Evolutionary conservation across 805 yeast species (phyloP), one percentile per base, ranked within the genome.

Genomic region (Kazachstania kunashirensis): DNA sequence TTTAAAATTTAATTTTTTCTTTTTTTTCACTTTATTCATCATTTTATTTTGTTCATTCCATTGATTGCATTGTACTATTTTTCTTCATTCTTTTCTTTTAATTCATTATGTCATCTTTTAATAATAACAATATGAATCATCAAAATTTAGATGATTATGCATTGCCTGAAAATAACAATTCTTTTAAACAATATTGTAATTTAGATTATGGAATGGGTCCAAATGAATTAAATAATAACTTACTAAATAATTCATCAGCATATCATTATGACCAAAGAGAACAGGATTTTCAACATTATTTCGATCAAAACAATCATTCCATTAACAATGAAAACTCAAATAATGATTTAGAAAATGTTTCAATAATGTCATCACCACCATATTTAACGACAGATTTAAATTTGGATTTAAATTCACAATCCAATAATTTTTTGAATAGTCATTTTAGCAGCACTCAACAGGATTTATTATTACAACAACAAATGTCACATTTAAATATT

Each of bases 401-500:
- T n/a, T 8, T 31, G n/a, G 18, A 31, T 14, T 8, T 25, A 7
- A 25, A 12, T 12, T 20, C 23, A 6, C 6, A 20, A 7, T 14
- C 14, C n/a, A 5, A 24, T 24, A 18, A 33, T 13, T 25, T 16
- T 17, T 14, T n/a, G 9, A 17, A 33, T 19, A 23, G 24, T 6
- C 24, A 17, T 3, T 35, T 28, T 13, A 31, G 27, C 14, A 24
- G 30, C 7, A 30, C 24, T 20, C 34, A 36, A 26, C 17, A 21
- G 9, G 39, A 31, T 26, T 15, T 23, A 16, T 8, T 30, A 20
- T 14, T 31, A 24, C 30, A 30, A 7, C 21, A 30, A 7, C 38
- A 30, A 7, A 35, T 35, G 34, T 30, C 38, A 10, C 19, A 29
- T 10, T 7, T 29, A 10, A 29, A 27, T 19, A 19, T 37, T 21